Evolutionary conservation across 495 filamentous ascomycete genomes (phyloP).

Genomic region (Neurospora sp.): DNA sequence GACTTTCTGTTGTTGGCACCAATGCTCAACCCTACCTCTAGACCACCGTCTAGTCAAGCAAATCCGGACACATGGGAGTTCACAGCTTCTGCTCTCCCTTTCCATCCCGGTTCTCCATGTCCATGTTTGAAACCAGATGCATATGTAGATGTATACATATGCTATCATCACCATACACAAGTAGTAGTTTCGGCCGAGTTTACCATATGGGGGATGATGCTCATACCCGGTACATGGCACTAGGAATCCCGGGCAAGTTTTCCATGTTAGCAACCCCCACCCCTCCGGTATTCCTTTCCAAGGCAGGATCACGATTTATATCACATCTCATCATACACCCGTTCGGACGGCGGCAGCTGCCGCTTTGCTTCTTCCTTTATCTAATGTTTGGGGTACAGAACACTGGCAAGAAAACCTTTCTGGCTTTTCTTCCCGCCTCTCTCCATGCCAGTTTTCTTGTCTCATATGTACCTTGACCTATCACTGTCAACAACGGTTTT

Average conservation of each 20-base stretch:
- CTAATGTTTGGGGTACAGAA: background rate
- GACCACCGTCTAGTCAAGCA: background rate
- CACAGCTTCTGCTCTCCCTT: background rate
- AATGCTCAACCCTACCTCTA: background rate
- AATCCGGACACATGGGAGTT: background rate
- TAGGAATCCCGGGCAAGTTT: background rate
- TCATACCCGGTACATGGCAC: background rate
- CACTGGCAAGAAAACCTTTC: background rate
- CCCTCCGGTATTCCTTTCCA: background rate
- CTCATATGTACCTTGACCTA: background rate
- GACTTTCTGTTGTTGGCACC: background rate
- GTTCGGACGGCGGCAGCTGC: background rate
- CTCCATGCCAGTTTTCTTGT: background rate
- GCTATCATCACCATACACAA: background rate
- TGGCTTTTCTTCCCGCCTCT: background rate
- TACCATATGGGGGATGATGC: background rate
- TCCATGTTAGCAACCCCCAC: background rate
- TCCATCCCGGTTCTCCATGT: background rate
- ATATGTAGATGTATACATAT: background rate
- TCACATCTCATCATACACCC: background rate
- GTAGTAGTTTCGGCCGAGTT: background rate
- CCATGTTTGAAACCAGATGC: background rate
- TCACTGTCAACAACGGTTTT: background rate
- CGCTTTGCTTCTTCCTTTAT: background rate
- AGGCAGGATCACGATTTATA: background rate